Conservation (phyloP, 2,329 filamentous ascomycete species). For the Claviceps sp. region DNA sequence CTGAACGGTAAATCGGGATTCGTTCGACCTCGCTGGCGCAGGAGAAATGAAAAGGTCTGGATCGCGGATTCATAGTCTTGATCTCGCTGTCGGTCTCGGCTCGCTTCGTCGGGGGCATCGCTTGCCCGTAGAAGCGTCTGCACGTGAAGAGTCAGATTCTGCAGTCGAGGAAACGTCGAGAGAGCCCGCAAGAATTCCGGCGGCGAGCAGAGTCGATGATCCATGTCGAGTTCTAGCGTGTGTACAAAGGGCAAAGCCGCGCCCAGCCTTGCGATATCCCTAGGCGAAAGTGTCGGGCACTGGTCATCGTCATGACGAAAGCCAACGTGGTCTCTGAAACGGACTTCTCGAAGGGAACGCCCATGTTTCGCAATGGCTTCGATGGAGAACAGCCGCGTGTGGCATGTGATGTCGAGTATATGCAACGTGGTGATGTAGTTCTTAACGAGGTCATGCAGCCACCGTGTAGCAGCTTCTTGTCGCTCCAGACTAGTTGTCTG, state of each 20-base stretch:
- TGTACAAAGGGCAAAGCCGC: conserved; percentile 19
- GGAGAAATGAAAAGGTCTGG: conserved; percentile 20
- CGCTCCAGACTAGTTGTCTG: conserved; percentile 25
- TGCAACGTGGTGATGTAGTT: conserved; percentile 23
- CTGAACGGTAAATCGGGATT: conserved; percentile 19
- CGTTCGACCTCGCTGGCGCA: conserved; percentile 14
- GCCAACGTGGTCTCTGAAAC: conserved; percentile 15
- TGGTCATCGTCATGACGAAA: neutral
- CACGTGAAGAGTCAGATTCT: conserved; percentile 29
- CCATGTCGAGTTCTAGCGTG: conserved; percentile 34
- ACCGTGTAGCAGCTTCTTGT: conserved; percentile 25
- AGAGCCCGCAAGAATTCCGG: conserved; percentile 24
- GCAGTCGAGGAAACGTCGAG: conserved; percentile 25
- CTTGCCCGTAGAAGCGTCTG: conserved; percentile 26
- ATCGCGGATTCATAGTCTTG: conserved; percentile 24
- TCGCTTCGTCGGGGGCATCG: conserved; percentile 12
- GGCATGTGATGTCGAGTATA: conserved; percentile 26
- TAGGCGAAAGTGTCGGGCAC: conserved; percentile 18
- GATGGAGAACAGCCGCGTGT: conserved; percentile 22
- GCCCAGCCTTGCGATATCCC: conserved; percentile 22
- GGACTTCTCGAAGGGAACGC: conserved; percentile 22
- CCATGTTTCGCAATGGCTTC: conserved; percentile 26
- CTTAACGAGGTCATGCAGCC: conserved; percentile 21
- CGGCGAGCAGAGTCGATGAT: conserved; percentile 22
- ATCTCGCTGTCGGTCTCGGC: conserved; percentile 25